Evolutionary conservation across 2,329 filamentous ascomycete genomes (phyloP).

Genomic region (Stagonosporopsis chrysanthemi): DNA sequence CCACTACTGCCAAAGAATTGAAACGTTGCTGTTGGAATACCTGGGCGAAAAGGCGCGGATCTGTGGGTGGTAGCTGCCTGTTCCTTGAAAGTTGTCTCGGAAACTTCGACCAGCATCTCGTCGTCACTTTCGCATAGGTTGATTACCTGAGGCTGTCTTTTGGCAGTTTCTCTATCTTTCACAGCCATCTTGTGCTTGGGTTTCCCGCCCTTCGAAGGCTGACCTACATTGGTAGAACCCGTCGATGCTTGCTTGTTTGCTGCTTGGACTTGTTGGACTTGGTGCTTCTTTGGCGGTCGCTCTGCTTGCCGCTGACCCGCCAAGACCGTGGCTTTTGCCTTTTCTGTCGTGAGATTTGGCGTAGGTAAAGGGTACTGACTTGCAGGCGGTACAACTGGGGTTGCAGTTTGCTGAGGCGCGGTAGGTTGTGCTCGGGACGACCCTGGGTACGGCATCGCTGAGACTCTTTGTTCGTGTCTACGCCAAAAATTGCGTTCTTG

Average conservation of each 20-base stretch:
- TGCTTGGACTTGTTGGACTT: background rate
- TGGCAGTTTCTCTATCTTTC: background rate
- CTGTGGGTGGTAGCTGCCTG: background rate
- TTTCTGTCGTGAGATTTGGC: background rate
- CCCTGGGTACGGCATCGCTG: background rate
- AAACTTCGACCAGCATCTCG: background rate
- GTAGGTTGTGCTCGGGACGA: background rate
- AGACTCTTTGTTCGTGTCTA: background rate
- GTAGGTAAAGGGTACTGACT: background rate
- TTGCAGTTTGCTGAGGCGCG: background rate
- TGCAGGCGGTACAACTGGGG: background rate
- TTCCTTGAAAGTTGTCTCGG: background rate
- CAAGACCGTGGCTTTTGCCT: background rate
- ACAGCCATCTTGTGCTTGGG: background rate
- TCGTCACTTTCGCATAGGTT: slow-evolving; percentile 6
- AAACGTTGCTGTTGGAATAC: background rate
- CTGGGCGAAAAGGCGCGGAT: background rate
- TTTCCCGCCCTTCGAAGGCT: background rate
- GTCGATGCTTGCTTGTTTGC: background rate
- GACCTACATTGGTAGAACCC: background rate
- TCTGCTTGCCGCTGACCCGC: background rate
- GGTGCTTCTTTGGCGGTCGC: background rate
- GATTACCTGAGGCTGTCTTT: background rate
- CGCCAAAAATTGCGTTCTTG: slow-evolving; percentile 3
- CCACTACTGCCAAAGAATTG: background rate